Percentiles rank a stretch among this genome's conserved stretches.
Evolutionary conservation across 108 stramenopile species (phyloP).

Genomic region (Poteriospumella lacustris): DNA sequence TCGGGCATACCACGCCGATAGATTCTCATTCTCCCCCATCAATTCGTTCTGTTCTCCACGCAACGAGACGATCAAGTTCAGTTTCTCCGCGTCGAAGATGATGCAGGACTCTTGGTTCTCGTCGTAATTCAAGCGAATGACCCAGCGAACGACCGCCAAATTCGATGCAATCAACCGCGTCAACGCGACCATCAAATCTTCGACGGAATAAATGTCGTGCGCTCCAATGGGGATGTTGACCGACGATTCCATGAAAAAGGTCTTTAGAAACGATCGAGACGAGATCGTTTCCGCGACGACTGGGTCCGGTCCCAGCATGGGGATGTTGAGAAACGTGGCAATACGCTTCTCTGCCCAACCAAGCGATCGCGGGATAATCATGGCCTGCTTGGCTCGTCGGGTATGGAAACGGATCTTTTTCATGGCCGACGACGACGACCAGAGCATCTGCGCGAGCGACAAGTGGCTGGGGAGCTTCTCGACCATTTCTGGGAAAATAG

Average conservation of each 20-base stretch:
- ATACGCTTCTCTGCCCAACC: conserved; percentile 48
- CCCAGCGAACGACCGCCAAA: conserved; percentile 44
- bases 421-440: conserved; percentile 38
- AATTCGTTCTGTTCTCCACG: not conserved
- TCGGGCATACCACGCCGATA: conserved; percentile 39
- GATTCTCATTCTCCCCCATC: not conserved
- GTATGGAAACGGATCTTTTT: conserved; percentile 28
- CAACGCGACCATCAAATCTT: conserved; percentile 48
- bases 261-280: conserved; percentile 42
- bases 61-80: not conserved
- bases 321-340: conserved; percentile 32
- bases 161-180: conserved; percentile 48
- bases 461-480: conserved; percentile 34
- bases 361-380: conserved; percentile 29
- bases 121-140: conserved; percentile 30
- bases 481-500: conserved; percentile 46
- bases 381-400: not conserved
- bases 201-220: conserved; percentile 52
- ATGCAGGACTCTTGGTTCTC: conserved; percentile 29
- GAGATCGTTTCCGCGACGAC: conserved; percentile 4
- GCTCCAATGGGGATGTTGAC: conserved; percentile 49
- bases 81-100: conserved; percentile 37
- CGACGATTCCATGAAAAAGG: conserved; percentile 40
- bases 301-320: conserved; percentile 41
- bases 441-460: conserved; percentile 31